Base-by-base conservation (phyloP, 2,329 filamentous ascomycete species). In the Fusarium brevicatenulatum region DNA sequence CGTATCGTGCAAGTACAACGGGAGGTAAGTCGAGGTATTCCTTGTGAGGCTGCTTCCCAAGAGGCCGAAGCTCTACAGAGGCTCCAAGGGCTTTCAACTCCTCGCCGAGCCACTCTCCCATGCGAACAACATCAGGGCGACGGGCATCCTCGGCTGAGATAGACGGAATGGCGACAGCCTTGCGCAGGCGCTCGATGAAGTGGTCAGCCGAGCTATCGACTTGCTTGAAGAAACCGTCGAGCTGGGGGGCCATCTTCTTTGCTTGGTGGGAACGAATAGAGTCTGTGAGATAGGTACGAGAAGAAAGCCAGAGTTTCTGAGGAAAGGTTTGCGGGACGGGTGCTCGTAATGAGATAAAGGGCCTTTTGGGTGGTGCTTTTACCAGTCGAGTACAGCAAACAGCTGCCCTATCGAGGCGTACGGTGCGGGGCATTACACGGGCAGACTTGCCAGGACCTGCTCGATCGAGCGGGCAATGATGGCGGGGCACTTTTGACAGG, bases 101-200 rank as follows among this genome's bases (percentile, higher is more conserved):
- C 58, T 88, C 86, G 73, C 91, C 94, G 72, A 99, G 92, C 82
- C 92, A 99, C 79, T 97, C 88, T 78, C 94, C 96, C 96, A 99
- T 99, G 86, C 92, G 94, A 80, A 99, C 91, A 71, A 99, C 96
- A 88, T 99, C 95, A 62, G 91, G 91, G 68, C 96, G 91, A 80
- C 94, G 92, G 76, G 92, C 92, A 80, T 96, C 94, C 72, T 98
- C 95, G 53, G 95, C 93, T 39, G 95, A 98, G 81, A 99, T 89
- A 72, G 96, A 99, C 25, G 96, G 96, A 78, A 99, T 99, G 58
- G 95, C 95, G 68, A 99, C 96, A 61, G 96, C 96, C 83, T 95
- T 91, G 80, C 93, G 90, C 68, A 99, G 90, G 77, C 95, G 92
- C 78, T 97, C 92, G 83, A 97, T 97, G 85, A 97, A 98, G 80